A percentile compares a stretch with the other conserved stretches of the same genome.
These are phyloP conservation scores for Penicillium nucicola DNA, from an alignment of 495 filamentous ascomycete species.

Conservation along the genomic window DNA sequence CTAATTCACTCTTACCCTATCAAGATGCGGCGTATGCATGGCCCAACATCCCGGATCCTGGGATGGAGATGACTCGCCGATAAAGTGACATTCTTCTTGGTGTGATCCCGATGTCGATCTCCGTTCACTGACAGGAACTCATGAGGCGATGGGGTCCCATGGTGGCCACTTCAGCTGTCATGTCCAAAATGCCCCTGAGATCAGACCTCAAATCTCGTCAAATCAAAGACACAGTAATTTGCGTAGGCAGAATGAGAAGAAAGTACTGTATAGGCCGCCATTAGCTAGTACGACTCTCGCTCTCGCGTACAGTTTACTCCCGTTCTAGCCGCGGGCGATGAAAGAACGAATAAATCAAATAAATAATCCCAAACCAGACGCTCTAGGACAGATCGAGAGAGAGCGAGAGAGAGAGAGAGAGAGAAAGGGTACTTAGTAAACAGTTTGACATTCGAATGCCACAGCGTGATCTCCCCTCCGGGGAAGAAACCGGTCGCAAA, in stretches of 20 bases:
- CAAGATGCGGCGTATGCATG: slow-evolving; percentile 23
- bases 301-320: background rate
- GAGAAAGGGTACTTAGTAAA: no score
- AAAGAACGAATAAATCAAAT: background rate
- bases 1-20: slow-evolving; percentile 18
- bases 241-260: background rate
- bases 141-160: background rate
- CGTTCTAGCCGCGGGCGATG: background rate
- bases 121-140: slow-evolving; percentile 6
- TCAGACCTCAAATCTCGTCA: slow-evolving; percentile 18
- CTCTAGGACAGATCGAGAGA: slow-evolving; percentile 23
- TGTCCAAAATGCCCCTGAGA: slow-evolving; percentile 18
- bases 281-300: background rate
- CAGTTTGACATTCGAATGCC: slow-evolving; percentile 1
- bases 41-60: slow-evolving; percentile 30
- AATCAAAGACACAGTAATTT: background rate
- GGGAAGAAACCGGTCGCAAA: slow-evolving; percentile 8
- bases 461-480: slow-evolving; percentile 1
- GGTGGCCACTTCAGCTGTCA: slow-evolving; percentile 2
- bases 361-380: background rate
- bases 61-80: slow-evolving; percentile 20
- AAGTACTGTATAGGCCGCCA: slow-evolving; percentile 9
- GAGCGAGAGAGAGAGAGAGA: no score
- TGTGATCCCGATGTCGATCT: slow-evolving; percentile 13
- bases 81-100: slow-evolving; percentile 9